Base-by-base conservation (phyloP, 1,139 yeast species). In the Kluyveromyces marxianus region DNA sequence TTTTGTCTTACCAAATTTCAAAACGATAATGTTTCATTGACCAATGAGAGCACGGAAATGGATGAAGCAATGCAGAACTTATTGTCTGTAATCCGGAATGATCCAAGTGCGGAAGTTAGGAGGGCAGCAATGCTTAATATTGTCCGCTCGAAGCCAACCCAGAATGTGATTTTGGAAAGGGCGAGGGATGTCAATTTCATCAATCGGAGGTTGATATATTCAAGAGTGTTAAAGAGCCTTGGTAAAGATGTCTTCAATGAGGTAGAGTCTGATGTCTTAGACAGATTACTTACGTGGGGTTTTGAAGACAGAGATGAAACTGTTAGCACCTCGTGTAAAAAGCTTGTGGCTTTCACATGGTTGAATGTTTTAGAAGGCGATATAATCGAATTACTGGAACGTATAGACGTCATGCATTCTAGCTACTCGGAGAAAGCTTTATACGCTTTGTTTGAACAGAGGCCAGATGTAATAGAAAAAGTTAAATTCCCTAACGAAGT, bases 51-150 rank as follows among this genome's bases (percentile, higher is more conserved):
- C n/a, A 70, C 67, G 1, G 72, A 68, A 4, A 53, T 69, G 10
- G 71, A 71, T 40, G 71, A 69, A 36, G 78, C 83, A n/a, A 75
- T 79, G 1, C 70, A 74, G 34, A 71, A 73, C 41, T 66, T 88
- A 29, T 55, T 82, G 35, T 59, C 68, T 25, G 75, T 83, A 0
- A 69, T 89, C 56, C 83, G 81, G 56, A 77, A 83, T 58, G 98
- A 92, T 63, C 78, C 88, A 2, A 82, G 83, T 55, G 81, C 96
- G 0, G 98, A 92, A 54, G 96, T 90, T 1, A 75, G 98, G 54
- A 72, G 96, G 46, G 89, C 95, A 0, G 94, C 92, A 1, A 66
- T 89, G 55, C 68, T 84, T 41, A 86, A 88, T 58, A 62, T 90
- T 35, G 76, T 75, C 25, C 81, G 81, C 55, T 76, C 75, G 41